phyloP scores from a whole-genome alignment of 257 asterid species.

The Ilex asprella region DNA sequence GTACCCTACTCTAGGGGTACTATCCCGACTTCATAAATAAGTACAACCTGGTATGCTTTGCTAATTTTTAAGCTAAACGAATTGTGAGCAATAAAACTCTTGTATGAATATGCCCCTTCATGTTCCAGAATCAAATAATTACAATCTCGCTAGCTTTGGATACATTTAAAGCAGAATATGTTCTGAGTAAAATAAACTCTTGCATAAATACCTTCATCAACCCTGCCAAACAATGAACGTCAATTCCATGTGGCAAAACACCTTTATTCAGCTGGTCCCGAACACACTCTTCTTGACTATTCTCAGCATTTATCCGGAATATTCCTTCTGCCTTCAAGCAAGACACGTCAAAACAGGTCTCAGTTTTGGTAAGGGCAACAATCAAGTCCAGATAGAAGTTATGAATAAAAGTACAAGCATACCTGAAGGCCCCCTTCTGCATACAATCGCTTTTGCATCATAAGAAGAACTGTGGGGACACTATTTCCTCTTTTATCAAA shows the following conservation, averaged over 20 bases:
- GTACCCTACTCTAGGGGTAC: too few relatives aligned
- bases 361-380: background rate
- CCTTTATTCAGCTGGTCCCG: slow-evolving; percentile 62
- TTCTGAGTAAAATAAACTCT: background rate
- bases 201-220: slow-evolving; percentile 55
- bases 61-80: too few relatives aligned
- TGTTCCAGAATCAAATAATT: too few relatives aligned
- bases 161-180: too few relatives aligned
- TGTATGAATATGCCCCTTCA: too few relatives aligned
- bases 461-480: slow-evolving; percentile 69
- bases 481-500: slow-evolving; percentile 71
- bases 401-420: slow-evolving; percentile 7
- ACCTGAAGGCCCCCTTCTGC: slow-evolving; percentile 75
- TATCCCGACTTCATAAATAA: too few relatives aligned
- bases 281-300: slow-evolving; percentile 59
- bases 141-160: too few relatives aligned
- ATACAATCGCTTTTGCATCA: slow-evolving; percentile 65
- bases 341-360: slow-evolving; percentile 2
- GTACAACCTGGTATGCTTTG: too few relatives aligned
- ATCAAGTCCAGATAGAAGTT: background rate
- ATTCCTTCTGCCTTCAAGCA: slow-evolving; percentile 76
- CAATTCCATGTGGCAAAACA: slow-evolving; percentile 59
- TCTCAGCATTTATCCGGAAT: slow-evolving; percentile 73
- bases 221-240: slow-evolving; percentile 85
- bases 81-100: too few relatives aligned